Evolutionary conservation across 1,284 basidiomycete genomes (phyloP).

Genomic region (Gomphus bonarii): DNA sequence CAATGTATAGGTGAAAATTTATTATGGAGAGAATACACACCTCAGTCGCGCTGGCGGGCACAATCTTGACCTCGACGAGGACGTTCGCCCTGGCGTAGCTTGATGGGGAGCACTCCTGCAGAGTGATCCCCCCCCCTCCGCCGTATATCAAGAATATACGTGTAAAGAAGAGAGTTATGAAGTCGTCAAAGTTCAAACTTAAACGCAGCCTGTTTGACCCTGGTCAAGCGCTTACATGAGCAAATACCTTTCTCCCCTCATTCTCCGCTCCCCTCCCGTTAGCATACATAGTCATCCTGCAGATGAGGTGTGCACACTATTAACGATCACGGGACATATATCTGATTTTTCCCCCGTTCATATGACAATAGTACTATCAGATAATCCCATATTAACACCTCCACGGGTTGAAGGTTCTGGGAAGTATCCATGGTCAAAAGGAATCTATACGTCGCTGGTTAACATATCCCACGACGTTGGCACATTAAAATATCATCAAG

Average conservation of each 20-base stretch:
- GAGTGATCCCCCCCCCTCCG: neutral
- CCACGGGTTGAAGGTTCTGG: neutral
- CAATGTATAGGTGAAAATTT: neutral
- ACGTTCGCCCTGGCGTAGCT: neutral
- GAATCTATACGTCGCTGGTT: neutral
- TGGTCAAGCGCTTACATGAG: neutral
- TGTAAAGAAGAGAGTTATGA: neutral
- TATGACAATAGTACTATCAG: neutral
- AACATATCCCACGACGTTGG: neutral
- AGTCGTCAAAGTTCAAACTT: neutral
- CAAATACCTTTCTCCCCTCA: neutral
- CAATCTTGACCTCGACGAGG: neutral
- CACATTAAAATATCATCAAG: neutral
- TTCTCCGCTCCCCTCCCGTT: neutral
- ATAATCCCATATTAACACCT: neutral
- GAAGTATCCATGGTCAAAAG: neutral
- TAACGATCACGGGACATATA: neutral
- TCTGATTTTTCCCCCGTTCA: neutral
- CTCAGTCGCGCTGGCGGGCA: neutral
- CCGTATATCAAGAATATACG: neutral
- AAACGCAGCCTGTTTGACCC: neutral
- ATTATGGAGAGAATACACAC: neutral
- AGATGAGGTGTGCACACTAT: neutral
- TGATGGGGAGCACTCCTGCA: neutral
- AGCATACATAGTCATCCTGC: neutral